phyloP scores from a whole-genome alignment of 1,284 basidiomycete species.

The Tylopilus sp. region DNA sequence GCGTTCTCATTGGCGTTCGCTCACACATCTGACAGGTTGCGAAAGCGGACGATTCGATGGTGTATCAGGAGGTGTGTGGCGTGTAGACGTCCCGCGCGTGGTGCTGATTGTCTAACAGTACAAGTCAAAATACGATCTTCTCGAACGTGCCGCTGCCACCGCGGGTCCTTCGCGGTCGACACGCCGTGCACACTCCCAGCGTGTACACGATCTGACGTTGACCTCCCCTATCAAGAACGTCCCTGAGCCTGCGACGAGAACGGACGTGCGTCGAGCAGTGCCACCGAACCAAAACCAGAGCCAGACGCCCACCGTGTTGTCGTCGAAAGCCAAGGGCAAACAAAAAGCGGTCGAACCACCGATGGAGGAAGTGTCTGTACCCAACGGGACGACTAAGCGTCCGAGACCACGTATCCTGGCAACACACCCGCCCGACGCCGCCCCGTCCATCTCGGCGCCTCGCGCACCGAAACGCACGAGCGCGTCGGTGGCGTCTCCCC shows the following conservation, averaged over 20 bases:
- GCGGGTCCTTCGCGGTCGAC: constrained; percentile 70
- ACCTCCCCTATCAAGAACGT: constrained; percentile 30
- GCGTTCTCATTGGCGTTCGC: constrained; percentile 6
- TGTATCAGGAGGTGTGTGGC: constrained; percentile 75
- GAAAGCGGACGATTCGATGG: constrained; percentile 78
- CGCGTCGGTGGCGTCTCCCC: constrained; percentile 23
- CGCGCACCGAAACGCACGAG: constrained; percentile 30
- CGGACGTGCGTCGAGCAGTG: constrained; percentile 18
- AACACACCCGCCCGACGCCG: constrained; percentile 20
- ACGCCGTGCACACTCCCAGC: constrained; percentile 68
- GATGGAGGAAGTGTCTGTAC: constrained; percentile 21
- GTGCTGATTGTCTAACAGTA: constrained; percentile 55
- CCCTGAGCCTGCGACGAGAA: constrained; percentile 17
- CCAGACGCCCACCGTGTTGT: constrained; percentile 19
- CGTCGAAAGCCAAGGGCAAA: constrained; percentile 45
- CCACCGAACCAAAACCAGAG: constrained; percentile 7
- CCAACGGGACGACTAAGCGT: constrained; percentile 29
- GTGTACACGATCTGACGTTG: constrained; percentile 53
- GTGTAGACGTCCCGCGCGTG: background rate
- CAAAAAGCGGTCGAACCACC: constrained; percentile 51
- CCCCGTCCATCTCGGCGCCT: constrained; percentile 19
- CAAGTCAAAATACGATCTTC: constrained; percentile 70
- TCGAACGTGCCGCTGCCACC: constrained; percentile 56
- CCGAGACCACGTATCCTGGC: constrained; percentile 11
- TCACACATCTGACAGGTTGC: constrained; percentile 62